Base-by-base conservation (phyloP, 83 land plant species). In the Picea mariana region DNA sequence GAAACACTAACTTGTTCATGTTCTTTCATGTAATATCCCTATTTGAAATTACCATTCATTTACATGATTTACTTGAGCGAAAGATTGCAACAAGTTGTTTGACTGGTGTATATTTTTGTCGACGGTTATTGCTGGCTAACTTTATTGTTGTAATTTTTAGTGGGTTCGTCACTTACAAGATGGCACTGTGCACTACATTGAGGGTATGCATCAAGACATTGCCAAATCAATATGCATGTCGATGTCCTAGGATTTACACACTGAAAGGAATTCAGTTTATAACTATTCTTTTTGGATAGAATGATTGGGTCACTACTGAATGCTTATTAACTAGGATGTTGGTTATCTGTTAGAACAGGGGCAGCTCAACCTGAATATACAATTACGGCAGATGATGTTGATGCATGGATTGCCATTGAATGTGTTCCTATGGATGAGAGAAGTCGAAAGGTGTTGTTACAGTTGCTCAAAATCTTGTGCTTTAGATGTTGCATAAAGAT, bases 311-410 rank as follows among this genome's bases (percentile, higher is more conserved):
- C 24, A 42, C 44, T 72, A 11, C 52, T 72, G 20, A 23, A 42
- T 42, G 58, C 58, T 47, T 76, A 34, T 55, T 61, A 52, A 84
- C 47, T 81, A 61, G 78, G 31, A 67, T 84, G 66, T 20, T 68
- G 26, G 42, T 18, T 76, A 21, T 58, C 62, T 85, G 77, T 60
- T 79, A 72, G 81, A 82, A 79, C 87, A 96, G 99, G 99, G 9
- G 99, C 99, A 49, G 93, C 97, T 69, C 94, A 93, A 87, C 96
- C 99, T 62, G 89, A 87, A 61, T 96, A 96, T 86, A 91, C 94
- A 23, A 91, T 96, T 62, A 95, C 94, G 23, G 99, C 99, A 55
- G 99, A 96, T 87, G 99, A 96, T 86, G 92, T 91, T 83, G 98
- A 93, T 58, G 84, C 93, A 24, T 90, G 87, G 63, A 93, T 96